phyloP scores from a whole-genome alignment of 495 filamentous ascomycete species.

The Xylaria telfairii region DNA sequence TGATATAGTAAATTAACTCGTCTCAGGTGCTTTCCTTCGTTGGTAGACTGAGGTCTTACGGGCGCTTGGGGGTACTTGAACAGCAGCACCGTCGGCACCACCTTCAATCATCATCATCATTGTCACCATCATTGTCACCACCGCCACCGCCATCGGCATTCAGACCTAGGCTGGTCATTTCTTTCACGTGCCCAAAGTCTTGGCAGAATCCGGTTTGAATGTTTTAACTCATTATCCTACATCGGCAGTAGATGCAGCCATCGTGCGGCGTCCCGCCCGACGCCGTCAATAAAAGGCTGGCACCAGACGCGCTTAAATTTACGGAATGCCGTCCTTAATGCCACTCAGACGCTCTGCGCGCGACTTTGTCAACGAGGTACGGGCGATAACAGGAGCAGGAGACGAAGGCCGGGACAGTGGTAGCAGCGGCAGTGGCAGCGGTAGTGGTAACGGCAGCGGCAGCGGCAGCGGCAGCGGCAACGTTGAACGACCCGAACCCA shows the following conservation, averaged over 20 bases:
- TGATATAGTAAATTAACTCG: slow-evolving; percentile 14
- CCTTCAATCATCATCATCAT: neutral
- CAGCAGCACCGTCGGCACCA: neutral
- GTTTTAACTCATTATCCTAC: neutral
- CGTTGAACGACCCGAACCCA: neutral
- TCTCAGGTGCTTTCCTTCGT: slow-evolving; percentile 6
- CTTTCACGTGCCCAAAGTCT: neutral
- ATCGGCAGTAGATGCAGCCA: slow-evolving; percentile 28
- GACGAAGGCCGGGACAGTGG: neutral
- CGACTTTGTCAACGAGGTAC: slow-evolving; percentile 33
- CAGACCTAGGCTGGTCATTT: neutral
- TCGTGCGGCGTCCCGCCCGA: slow-evolving; percentile 28
- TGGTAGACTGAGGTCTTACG: slow-evolving; percentile 10
- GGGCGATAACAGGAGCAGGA: slow-evolving; percentile 28
- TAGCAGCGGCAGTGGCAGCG: neutral
- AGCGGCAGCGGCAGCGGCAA: neutral
- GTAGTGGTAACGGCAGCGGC: too few relatives aligned
- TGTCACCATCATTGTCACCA: neutral
- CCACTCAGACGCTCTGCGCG: slow-evolving; percentile 33
- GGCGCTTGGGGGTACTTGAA: neutral
- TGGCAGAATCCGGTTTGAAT: neutral
- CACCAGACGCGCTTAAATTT: slow-evolving; percentile 16
- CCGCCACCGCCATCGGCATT: neutral
- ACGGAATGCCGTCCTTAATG: slow-evolving; percentile 34
- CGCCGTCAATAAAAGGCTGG: slow-evolving; percentile 23